Evolutionary conservation across 306 rosid genomes (phyloP).

Genomic region (Fagus crenata): DNA sequence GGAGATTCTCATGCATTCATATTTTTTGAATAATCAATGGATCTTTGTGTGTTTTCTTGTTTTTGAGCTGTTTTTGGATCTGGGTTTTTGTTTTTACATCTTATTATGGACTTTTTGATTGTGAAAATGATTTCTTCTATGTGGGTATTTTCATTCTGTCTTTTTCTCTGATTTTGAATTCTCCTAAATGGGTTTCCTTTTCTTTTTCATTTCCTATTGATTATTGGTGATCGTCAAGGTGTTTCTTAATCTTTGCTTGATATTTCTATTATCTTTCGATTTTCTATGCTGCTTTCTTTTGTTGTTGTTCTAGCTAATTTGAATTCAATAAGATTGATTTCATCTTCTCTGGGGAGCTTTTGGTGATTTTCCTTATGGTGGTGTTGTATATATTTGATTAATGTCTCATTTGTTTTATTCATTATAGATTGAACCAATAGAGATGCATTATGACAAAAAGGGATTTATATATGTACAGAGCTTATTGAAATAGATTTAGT

Average conservation of each 20-base stretch:
- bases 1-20: neutral
- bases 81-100: slow-evolving; percentile 12
- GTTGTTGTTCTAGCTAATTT: neutral
- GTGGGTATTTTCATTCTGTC: neutral
- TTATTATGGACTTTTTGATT: neutral
- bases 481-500: neutral
- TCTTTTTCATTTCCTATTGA: neutral
- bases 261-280: neutral
- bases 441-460: neutral
- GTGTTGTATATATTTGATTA: neutral
- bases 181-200: neutral
- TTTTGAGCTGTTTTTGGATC: slow-evolving; percentile 22
- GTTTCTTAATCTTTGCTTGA: neutral
- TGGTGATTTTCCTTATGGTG: neutral
- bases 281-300: neutral
- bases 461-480: neutral
- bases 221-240: neutral
- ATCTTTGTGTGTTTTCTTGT: slow-evolving; percentile 15
- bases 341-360: neutral
- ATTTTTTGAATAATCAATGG: neutral
- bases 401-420: neutral
- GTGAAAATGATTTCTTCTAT: neutral
- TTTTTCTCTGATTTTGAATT: neutral
- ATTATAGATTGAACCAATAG: neutral
- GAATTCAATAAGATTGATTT: neutral